Base-by-base conservation (phyloP, 805 yeast genomes). In the Nakazawaea ambrosiae region DNA sequence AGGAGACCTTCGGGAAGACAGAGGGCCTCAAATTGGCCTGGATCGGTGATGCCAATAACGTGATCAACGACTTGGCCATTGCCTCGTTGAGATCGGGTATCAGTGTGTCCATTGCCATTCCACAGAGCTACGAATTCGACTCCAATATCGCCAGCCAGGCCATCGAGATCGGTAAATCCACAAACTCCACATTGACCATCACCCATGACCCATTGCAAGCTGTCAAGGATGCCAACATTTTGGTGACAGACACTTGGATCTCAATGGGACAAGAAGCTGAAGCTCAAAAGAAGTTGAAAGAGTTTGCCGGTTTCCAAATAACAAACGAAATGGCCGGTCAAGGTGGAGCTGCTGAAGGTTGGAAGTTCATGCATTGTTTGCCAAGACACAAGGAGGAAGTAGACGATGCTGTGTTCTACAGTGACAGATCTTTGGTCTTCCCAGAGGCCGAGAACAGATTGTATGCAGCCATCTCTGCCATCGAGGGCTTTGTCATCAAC, bases 21-120 rank as follows among this genome's bases (percentile, higher is more conserved):
- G 57, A 74, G 45, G 78, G 76, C 4, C 69, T 88, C 46, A 89
- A 87, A 50, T 62, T 90, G 34, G 78, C 96, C 2, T 90, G 98
- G 98, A 78, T 92, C 15, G 98, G 98, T 42, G 98, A 90, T 58
- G 81, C 97, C 22, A 92, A 92, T 59, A 92, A 92, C 52, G 97
- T 92, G 23, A 81, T 92, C 43, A 90, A 92, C 58, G 98, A 92
- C 63, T 70, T 92, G 60, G 77, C 94, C 10, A 76, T 89, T 45
- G 97, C 96, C 7, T 75, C 92, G 19, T 70, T 87, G 47, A 87
- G 81, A 62, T 66, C 74, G 4, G 97, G 97, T 10, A 88, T 92
- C 41, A 69, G 74, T 41, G 92, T 89, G 11, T 58, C 90, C 0
- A 70, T 89, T 27, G 88, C 95, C n/a, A 76, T 92, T 9, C 97